Percentiles rank a stretch among this genome's conserved stretches.
phyloP scores from a whole-genome alignment of 1,139 yeast species.

The Diutina sp. region DNA sequence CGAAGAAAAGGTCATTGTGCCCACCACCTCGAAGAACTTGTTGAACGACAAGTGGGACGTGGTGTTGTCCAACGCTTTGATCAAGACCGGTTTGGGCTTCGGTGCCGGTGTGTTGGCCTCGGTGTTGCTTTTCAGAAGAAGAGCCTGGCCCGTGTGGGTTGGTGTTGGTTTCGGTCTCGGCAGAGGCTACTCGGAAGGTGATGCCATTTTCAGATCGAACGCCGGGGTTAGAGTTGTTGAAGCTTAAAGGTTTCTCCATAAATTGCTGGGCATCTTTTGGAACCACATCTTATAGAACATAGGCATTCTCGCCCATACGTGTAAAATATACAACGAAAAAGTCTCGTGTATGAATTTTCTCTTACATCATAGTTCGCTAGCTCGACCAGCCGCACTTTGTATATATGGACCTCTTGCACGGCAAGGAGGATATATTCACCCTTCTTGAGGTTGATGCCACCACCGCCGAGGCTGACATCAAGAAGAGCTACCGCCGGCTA shows the following conservation, averaged over 20 bases:
- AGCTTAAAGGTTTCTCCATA: neutral
- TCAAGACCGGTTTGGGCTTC: constrained; percentile 94
- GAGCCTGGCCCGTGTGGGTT: constrained; percentile 94
- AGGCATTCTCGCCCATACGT: neutral
- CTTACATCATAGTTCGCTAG: neutral
- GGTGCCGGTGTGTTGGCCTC: constrained; percentile 95
- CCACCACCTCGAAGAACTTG: constrained; percentile 49
- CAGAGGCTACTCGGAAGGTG: constrained; percentile 96
- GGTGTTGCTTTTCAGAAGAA: constrained; percentile 82
- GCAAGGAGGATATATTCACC: neutral
- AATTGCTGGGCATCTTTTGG: neutral
- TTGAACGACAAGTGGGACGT: constrained; percentile 94
- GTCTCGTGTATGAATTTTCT: neutral
- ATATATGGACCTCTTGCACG: neutral
- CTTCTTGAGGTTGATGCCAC: neutral
- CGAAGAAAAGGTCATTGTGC: neutral
- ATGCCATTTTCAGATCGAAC: constrained; percentile 78
- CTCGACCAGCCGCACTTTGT: neutral
- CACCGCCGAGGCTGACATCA: constrained; percentile 10
- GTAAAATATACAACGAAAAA: neutral
- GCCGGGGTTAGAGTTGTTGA: constrained; percentile 38
- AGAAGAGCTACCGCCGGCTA: constrained; percentile 10
- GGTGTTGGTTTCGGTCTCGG: constrained; percentile 96
- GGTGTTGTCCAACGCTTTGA: constrained; percentile 84
- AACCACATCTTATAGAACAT: neutral